Evolutionary conservation across 164 flowering plant species (phyloP).

Genomic region (Paratinospora sagittata): DNA sequence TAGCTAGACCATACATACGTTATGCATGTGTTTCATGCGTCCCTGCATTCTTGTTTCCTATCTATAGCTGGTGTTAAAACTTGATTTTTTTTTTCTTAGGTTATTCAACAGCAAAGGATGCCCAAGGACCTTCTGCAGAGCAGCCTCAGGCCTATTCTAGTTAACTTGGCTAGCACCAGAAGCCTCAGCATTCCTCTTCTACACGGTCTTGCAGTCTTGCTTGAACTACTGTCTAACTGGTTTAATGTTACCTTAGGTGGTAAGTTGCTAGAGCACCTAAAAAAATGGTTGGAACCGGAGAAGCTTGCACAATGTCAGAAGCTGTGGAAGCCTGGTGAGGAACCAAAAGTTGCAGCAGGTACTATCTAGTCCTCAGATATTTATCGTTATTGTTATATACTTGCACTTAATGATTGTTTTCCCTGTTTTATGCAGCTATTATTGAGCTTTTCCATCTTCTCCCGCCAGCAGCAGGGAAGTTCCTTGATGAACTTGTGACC

Average conservation of each 20-base stretch:
- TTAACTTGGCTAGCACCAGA: conserved; percentile 92
- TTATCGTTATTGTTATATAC: background rate
- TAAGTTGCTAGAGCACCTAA: conserved; percentile 91
- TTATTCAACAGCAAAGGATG: conserved; percentile 91
- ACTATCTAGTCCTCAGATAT: conserved; percentile 7
- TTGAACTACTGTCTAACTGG: conserved; percentile 94
- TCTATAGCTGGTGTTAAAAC: background rate
- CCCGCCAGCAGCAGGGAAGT: conserved; percentile 87
- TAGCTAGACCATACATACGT: background rate
- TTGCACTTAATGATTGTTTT: conserved; percentile 3
- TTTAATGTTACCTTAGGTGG: conserved; percentile 95
- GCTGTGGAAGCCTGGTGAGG: conserved; percentile 98
- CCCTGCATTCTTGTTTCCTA: background rate
- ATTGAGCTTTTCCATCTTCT: conserved; percentile 99
- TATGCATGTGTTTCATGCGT: no score
- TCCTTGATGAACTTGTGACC: conserved; percentile 86
- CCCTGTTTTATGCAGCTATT: conserved; percentile 64
- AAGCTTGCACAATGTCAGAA: conserved; percentile 93
- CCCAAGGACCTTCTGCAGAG: conserved; percentile 97
- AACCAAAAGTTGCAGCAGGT: conserved; percentile 99
- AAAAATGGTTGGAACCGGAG: conserved; percentile 99
- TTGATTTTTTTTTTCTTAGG: conserved; percentile 38
- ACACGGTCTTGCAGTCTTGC: conserved; percentile 93
- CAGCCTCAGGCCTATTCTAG: conserved; percentile 95
- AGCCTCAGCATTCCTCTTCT: conserved; percentile 98